phyloP scores from a whole-genome alignment of 257 asterid species.

The Verbena officinalis region DNA sequence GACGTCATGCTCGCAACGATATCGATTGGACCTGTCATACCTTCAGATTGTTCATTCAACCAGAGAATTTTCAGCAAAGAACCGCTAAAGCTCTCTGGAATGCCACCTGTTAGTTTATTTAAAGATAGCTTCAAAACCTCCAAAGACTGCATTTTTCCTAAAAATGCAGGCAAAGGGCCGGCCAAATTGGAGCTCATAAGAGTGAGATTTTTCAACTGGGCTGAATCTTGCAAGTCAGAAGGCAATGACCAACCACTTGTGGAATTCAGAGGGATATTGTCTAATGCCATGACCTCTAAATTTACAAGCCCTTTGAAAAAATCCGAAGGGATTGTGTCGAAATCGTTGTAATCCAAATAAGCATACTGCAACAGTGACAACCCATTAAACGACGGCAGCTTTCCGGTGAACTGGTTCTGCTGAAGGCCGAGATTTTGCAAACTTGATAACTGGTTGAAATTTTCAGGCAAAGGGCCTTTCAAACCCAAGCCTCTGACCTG shows the following conservation, averaged over 20 bases:
- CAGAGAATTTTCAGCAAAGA: conserved; percentile 54
- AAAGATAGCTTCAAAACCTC: conserved; percentile 63
- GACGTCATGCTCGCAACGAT: conserved; percentile 56
- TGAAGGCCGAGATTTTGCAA: conserved; percentile 73
- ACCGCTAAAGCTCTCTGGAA: conserved; percentile 65
- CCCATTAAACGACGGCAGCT: conserved; percentile 77
- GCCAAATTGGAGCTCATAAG: conserved; percentile 61
- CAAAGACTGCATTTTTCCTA: conserved; percentile 74
- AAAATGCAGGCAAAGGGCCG: conserved; percentile 75
- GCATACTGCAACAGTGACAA: conserved; percentile 64
- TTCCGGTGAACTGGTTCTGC: conserved; percentile 65
- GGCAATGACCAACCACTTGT: conserved; percentile 78
- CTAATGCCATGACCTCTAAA: conserved; percentile 84
- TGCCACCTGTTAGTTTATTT: conserved; percentile 60
- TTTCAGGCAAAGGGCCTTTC: conserved; percentile 72
- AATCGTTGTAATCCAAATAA: conserved; percentile 72
- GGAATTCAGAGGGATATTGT: conserved; percentile 65
- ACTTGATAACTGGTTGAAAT: conserved; percentile 59
- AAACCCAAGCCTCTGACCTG: conserved; percentile 79
- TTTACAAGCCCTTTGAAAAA: conserved; percentile 74
- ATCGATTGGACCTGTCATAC: conserved; percentile 76
- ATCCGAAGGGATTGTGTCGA: conserved; percentile 75
- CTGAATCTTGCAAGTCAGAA: conserved; percentile 54
- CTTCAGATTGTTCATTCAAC: conserved; percentile 71
- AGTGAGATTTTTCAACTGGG: conserved; percentile 71